Evolutionary conservation across 306 rosid genomes (phyloP).

Genomic region (Macrotyloma uniflorum): DNA sequence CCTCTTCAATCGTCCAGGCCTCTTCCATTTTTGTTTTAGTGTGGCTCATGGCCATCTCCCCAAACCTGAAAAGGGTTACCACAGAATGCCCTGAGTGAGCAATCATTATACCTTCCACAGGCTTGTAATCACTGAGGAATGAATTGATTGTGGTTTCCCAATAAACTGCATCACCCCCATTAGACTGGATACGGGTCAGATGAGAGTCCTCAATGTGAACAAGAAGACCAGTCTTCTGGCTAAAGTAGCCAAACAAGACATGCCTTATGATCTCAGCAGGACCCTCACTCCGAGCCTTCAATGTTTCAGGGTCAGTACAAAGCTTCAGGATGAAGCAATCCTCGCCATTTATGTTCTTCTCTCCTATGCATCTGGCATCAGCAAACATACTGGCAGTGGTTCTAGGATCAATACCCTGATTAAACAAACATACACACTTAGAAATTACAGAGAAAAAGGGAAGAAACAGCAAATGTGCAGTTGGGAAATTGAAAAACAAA

Average conservation of each 20-base stretch:
- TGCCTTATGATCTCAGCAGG: slow-evolving; percentile 97
- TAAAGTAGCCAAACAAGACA: slow-evolving; percentile 93
- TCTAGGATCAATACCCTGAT: slow-evolving; percentile 97
- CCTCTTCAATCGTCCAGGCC: slow-evolving; percentile 99
- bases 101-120: slow-evolving; percentile 98
- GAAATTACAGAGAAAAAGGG: neutral
- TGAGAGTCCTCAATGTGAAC: slow-evolving; percentile 98
- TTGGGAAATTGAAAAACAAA: neutral
- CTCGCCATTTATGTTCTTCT: slow-evolving; percentile 88
- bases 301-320: slow-evolving; percentile 81
- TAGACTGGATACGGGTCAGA: slow-evolving; percentile 90
- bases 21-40: slow-evolving; percentile 98
- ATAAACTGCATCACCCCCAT: slow-evolving; percentile 88
- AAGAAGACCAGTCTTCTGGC: slow-evolving; percentile 95
- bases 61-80: slow-evolving; percentile 93
- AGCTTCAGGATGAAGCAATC: slow-evolving; percentile 98
- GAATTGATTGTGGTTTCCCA: slow-evolving; percentile 99
- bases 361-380: slow-evolving; percentile 89
- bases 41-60: slow-evolving; percentile 99
- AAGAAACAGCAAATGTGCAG: neutral
- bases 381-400: slow-evolving; percentile 92
- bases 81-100: slow-evolving; percentile 97
- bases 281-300: slow-evolving; percentile 96
- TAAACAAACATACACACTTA: slow-evolving; percentile 7
- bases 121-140: slow-evolving; percentile 85